Evolutionary conservation across 1,139 yeast genomes (phyloP), one percentile per base, ranked within the genome.

Genomic region (Geotrichum citri-aurantii): DNA sequence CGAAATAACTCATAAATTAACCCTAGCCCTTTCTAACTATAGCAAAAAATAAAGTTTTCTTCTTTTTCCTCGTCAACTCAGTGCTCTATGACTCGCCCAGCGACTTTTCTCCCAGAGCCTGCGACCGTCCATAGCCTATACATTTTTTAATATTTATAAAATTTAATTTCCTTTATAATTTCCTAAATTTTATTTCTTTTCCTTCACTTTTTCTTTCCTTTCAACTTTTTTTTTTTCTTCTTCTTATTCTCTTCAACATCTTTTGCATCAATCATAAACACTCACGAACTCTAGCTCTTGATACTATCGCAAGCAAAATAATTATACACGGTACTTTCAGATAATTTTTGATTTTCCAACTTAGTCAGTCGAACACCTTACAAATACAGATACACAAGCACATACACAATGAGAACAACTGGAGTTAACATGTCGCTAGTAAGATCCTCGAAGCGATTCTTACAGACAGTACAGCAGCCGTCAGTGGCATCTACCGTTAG

Each of bases 391-490:
- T 37, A 48, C 1, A 46, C 54, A 52, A n/a, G n/a, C 50, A 57
- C 29, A 31, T 6, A 46, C 47, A 58, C 56, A 50, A 59, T 59
- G 61, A 59, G 48, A 42, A 59, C 58, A 29, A 51, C 59, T 24
- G 51, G 54, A 17, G 24, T 56, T 19, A 31, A 53, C 42, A 17
- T 40, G 8, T 53, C 59, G 19, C 50, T 59, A 14, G 53, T 29
- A 11, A 46, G 62, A 47, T 57, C 62, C 8, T 56, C 62, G 19
- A 59, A 59, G 55, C 52, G 62, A 47, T 59, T 59, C 44, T 48
- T 59, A 23, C 62, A 59, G 26, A 59, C 62, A 21, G 56, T 57
- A 8, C 62, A 59, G 26, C 58, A 59, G 46, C 62, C 56, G 14
- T 51, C 54, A 24, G 40, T 46, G 24, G 47, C 55, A 14, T n/a